Evolutionary conservation across 2,329 filamentous ascomycete genomes (phyloP), one percentile per base, ranked within the genome.

Genomic region (Aspergillus sp.): DNA sequence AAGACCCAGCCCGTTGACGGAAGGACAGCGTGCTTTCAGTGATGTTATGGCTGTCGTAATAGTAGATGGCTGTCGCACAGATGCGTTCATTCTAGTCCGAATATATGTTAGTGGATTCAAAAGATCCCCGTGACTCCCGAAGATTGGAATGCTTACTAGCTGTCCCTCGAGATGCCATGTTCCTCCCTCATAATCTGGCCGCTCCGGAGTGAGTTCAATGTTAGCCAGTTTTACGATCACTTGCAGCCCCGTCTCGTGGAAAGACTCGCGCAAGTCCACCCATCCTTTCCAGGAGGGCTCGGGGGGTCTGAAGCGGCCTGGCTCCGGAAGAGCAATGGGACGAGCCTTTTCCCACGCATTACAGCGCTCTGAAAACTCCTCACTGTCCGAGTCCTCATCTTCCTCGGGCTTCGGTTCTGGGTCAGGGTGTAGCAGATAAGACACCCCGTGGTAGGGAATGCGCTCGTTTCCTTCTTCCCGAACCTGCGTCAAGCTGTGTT

Each of bases 31-130:
- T 71, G 60, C 77, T 83, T 1, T 82, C 75, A 0, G 84, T 85
- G 56, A 89, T 82, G 70, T 90, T 90, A 0, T 87, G 80, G 57
- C 73, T 76, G 63, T 87, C 84, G 65, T 86, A 86, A 71, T 89
- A 89, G 76, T 87, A 89, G 3, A 90, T 76, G 0, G 87, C 84
- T 0, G 86, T 87, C 0, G 85, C 85, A 60, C 81, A 82, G 25
- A 90, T 89, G 59, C 82, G 82, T 68, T 90, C 87, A 66, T 89
- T 89, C 70, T 74, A 56, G 17, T 17, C n/a, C 19, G 13, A 19
- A 13, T 10, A 15, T 13, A 13, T 36, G 32, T 36, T 12, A 36
- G 32, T 13, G 32, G 32, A 36, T 36, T 36, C 12, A 12, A 12
- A 36, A 36, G 3, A 10, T 32, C 6, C 12, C n/a, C 23, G 6